Evolutionary conservation across 1,139 yeast genomes (phyloP), one percentile per base, ranked within the genome.

Genomic region (Debaryomyces robertsiae): DNA sequence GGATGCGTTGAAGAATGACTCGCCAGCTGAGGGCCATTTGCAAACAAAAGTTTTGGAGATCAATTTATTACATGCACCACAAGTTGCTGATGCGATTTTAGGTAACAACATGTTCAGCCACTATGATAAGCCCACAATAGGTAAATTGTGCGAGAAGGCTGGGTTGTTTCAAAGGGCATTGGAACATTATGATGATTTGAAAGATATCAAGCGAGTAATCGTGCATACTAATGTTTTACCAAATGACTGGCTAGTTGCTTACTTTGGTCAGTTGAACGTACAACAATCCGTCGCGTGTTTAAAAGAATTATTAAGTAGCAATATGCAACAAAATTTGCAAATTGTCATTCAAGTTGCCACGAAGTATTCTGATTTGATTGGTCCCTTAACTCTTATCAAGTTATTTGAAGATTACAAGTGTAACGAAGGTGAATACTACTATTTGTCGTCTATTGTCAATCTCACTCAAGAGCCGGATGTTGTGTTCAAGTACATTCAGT

Each of bases 81-180:
- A 94, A 75, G 98, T 94, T 43, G 99, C 98, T 32, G 98, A 94
- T 68, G 99, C 99, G 14, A 94, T 93, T 52, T 77, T 93, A 58
- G 97, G 98, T 46, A 93, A 93, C 65, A 84, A 84, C 47, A 91
- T 93, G 90, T 94, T 94, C 69, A 82, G 93, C 50, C 97, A 91
- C 60, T 93, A 89, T 65, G 98, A 93, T 65, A 87, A 89, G 55
- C 91, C 95, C 54, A 83, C 94, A 32, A 84, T 93, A 61, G 98
- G 98, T 24, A 79, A 84, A 48, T 77, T 94, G 50, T 83, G 96
- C 67, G 99, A 93, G 67, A 89, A 89, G 67, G 91, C 96, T 13
- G 98, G 97, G 14, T 78, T 93, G 52, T 83, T 77, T 64, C 97
- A 91, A 75, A 82, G 96, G 61, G 98, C 99, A 25, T 77, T 93